Evolutionary conservation across 305 asterid species (phyloP).

Genomic region (Lippia alba): DNA sequence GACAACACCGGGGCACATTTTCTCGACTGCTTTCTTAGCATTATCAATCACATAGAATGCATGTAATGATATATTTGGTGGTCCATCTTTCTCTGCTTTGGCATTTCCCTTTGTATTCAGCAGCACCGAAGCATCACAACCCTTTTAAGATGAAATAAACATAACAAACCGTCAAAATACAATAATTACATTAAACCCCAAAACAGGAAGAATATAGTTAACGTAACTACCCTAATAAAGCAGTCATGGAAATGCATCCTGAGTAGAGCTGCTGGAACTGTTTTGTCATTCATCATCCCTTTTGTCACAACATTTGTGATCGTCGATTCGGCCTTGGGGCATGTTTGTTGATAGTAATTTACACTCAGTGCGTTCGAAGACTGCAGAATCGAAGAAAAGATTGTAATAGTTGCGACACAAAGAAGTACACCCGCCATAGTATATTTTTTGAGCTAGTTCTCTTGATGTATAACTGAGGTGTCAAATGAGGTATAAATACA

Average conservation of each 20-base stretch:
- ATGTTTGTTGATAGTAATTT: constrained; percentile 65
- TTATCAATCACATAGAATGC: constrained; percentile 60
- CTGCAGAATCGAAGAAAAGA: constrained; percentile 30
- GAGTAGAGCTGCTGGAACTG: constrained; percentile 75
- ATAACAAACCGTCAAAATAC: neutral
- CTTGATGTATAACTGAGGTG: constrained; percentile 5
- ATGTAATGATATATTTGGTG: constrained; percentile 58
- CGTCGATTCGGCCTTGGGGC: constrained; percentile 62
- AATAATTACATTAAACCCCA: no score
- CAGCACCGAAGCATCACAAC: constrained; percentile 67
- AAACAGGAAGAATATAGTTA: neutral
- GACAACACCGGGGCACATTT: constrained; percentile 79
- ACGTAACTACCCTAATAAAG: constrained; percentile 63
- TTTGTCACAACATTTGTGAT: constrained; percentile 50
- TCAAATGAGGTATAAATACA: neutral
- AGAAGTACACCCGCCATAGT: constrained; percentile 40
- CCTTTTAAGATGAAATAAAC: constrained; percentile 39
- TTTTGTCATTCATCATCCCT: constrained; percentile 59
- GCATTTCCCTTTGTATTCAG: constrained; percentile 43
- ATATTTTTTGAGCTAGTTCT: neutral
- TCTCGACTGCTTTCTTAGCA: constrained; percentile 72
- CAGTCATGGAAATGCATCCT: constrained; percentile 96
- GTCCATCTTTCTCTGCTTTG: constrained; percentile 56
- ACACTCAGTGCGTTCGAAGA: constrained; percentile 51
- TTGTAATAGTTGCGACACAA: constrained; percentile 28